Evolutionary conservation across 2,329 filamentous ascomycete species (phyloP), one percentile per base, ranked within the genome.

Genomic region (Nemania sp.): DNA sequence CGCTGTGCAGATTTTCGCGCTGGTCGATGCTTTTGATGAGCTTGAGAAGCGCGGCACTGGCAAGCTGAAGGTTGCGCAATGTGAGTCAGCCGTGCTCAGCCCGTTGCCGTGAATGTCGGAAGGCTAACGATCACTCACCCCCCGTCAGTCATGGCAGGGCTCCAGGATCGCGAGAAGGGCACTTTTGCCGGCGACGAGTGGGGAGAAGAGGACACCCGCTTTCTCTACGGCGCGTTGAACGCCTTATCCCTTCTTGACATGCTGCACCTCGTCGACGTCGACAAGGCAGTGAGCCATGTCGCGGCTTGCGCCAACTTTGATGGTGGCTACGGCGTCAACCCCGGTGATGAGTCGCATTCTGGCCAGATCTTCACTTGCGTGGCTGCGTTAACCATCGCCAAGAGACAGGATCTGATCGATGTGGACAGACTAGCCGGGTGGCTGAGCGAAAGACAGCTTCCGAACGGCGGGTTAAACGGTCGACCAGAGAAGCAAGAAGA

Each of bases 331-430:
- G 94, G 94, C 14, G 87, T 92, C 36, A 84, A 83, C 36, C 94
- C 94, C 1, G 92, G 92, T 7, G 91, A 91, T 15, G 94, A 99
- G 73, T 95, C 92, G 22, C 94, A 99, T 72, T 86, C 93, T 0
- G 94, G 92, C 12, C 94, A 99, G 73, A 91, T 97, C 40, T 97
- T 96, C 70, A 96, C 93, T 6, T 99, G 94, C 69, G 80, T 97
- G 17, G 92, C 86, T 11, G 91, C 93, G 17, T 78, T 99, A 52
- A 82, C 88, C 37, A 96, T 99, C 62, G 91, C 89, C 34, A 86
- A 84, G 19, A 83, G 89, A 41, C 80, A 96, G 41, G 91, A 97
- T 65, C 75, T 93, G 14, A 86, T 96, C 40, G 85, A 97, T 67
- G 82, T 82, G 57, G 90, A 96, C 68, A 89, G 88, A 63, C 77